Evolutionary conservation across 768 basidiomycete genomes (phyloP), one percentile per base, ranked within the genome.

Genomic region (Cystobasidium onofrii): DNA sequence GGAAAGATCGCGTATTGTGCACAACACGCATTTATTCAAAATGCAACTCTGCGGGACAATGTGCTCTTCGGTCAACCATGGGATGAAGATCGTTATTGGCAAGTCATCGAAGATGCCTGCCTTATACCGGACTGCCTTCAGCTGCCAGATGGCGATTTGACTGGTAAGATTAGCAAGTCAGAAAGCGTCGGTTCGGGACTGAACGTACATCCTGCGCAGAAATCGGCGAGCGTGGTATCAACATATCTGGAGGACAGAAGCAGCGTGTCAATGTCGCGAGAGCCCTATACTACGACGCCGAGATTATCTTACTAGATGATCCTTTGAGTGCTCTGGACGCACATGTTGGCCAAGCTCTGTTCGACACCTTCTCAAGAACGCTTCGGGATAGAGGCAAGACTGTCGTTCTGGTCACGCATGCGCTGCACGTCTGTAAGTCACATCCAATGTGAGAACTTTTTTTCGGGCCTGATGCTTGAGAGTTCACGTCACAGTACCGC

Each of bases 241-340:
- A 90, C 18, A 85, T 93, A 7, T 90, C 89, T 31, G 92, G 92
- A 1, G 92, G 92, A 17, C 86, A 87, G 80, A 86, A 86, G 75
- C 90, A 93, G 78, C 86, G 90, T 27, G 80, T 93, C 74, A 91
- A 90, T 78, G 90, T 95, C 64, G 90, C 90, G 70, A 87, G 92
- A 64, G 87, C 90, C 0, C 88, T 93, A 69, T 96, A 96, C 82
- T 90, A 87, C 78, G 84, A 90, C 77, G 87, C 89, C 0, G 90
- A 92, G 70, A 88, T 96, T 74, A 88, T 91, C 78, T 88, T 92
- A n/a, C 90, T 94, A 75, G 92, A 95, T 77, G 91, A 92, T 78
- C 73, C 76, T 27, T 71, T 79, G 23, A 33, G 23, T 20, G 92
- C 92, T 25, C 85, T 96, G 9, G 92, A 96, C 79, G 91, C 91